Percentiles rank a stretch among this genome's conserved stretches.
Conservation (phyloP, 1,139 yeast species). For the Magnusiomyces starmeri region DNA sequence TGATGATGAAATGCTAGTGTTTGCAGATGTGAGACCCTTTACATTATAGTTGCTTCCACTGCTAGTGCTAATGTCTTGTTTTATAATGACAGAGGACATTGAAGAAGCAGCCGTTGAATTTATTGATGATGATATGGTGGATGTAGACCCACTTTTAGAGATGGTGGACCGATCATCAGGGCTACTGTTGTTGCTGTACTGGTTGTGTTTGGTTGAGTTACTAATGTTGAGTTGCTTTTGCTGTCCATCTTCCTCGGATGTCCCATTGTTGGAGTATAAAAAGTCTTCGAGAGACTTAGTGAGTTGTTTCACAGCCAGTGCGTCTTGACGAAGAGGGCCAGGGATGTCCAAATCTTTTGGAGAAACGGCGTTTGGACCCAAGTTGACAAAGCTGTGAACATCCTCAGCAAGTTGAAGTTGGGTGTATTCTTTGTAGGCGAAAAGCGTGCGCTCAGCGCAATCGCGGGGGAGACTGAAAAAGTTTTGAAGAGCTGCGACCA, state of each 20-base stretch:
- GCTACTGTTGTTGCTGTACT: not conserved
- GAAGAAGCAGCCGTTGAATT: not conserved
- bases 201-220: no score
- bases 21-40: not conserved
- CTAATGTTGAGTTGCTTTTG: no score
- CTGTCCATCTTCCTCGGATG: no score
- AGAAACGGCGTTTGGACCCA: slow-evolving; percentile 19
- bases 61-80: no score
- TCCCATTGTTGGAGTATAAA: slow-evolving; percentile 17
- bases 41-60: not conserved
- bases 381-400: slow-evolving; percentile 18
- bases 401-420: slow-evolving; percentile 25
- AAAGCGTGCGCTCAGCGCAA: slow-evolving; percentile 26
- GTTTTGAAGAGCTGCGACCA: slow-evolving; percentile 23
- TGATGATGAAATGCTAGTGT: not conserved
- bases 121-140: not conserved
- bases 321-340: slow-evolving; percentile 20
- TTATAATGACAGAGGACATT: not conserved
- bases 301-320: slow-evolving; percentile 17
- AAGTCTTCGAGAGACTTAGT: slow-evolving; percentile 24
- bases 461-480: slow-evolving; percentile 22
- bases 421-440: slow-evolving; percentile 25
- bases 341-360: slow-evolving; percentile 22
- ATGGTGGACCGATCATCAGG: not conserved
- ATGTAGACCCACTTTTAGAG: not conserved